These are phyloP conservation scores for Ustilago esculenta DNA, from an alignment of 1,284 basidiomycete genomes.

Conservation along the genomic window DNA sequence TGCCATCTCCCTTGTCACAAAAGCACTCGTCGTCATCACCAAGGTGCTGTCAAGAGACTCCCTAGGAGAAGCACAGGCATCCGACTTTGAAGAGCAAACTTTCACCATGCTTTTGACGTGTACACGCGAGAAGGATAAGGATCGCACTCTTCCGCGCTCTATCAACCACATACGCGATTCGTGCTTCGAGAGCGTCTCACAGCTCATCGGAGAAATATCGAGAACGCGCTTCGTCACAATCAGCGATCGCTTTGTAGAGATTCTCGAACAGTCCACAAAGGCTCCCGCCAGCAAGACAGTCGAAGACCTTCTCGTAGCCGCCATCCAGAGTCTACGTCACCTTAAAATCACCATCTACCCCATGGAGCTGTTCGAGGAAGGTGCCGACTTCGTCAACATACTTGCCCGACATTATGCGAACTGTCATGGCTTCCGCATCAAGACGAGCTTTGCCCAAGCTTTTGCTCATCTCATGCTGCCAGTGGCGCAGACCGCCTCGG, in stretches of 20 bases:
- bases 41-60: constrained; percentile 26
- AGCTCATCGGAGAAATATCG: constrained; percentile 61
- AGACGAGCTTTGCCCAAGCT: constrained; percentile 85
- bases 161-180: constrained; percentile 47
- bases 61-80: constrained; percentile 39
- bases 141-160: constrained; percentile 34
- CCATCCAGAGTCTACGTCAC: constrained; percentile 60
- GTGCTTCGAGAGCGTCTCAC: constrained; percentile 58
- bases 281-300: constrained; percentile 50
- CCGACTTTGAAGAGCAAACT: constrained; percentile 46
- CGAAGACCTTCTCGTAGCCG: constrained; percentile 58
- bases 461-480: constrained; percentile 83
- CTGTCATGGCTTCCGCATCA: constrained; percentile 84
- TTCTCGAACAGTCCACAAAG: constrained; percentile 55
- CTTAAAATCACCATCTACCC: constrained; percentile 75
- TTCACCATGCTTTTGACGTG: constrained; percentile 61
- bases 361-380: constrained; percentile 90
- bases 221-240: constrained; percentile 54
- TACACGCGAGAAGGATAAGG: constrained; percentile 54
- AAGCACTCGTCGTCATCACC: constrained; percentile 42
- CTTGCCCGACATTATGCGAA: constrained; percentile 84
- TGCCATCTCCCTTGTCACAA: constrained; percentile 44
- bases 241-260: constrained; percentile 61
- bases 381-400: constrained; percentile 86
- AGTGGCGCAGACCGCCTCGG: constrained; percentile 89